Conservation (phyloP, 345 rosid species). For the Excoecaria agallocha region DNA sequence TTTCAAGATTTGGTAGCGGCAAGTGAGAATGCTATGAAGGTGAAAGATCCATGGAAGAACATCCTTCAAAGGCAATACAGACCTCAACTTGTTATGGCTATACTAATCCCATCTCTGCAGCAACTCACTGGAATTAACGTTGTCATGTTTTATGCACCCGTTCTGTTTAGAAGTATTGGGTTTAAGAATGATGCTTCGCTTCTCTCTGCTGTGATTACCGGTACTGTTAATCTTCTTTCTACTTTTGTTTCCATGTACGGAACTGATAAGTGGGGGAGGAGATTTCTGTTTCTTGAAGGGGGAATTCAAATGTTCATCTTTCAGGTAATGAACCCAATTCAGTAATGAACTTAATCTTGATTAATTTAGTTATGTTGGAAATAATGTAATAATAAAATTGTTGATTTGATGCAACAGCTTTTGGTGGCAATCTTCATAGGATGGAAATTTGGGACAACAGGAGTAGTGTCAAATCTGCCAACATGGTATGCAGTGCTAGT, state of each 20-base stretch:
- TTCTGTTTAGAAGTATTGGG: constrained; percentile 11
- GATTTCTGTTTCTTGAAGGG: constrained; percentile 9
- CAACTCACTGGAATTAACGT: constrained; percentile 14
- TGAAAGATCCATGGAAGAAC: constrained; percentile 1
- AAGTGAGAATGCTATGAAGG: not conserved
- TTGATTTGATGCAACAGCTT: too few species aligned
- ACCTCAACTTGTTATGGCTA: constrained; percentile 18
- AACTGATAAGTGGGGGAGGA: constrained; percentile 12
- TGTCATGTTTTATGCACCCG: constrained; percentile 22
- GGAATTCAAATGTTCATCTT: constrained; percentile 14
- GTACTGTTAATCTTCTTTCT: constrained; percentile 1
- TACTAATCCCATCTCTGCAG: constrained; percentile 13
- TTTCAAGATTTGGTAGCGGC: constrained; percentile 15
- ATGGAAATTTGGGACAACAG: constrained; percentile 11
- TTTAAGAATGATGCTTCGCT: constrained; percentile 10
- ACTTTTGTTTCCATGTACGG: constrained; percentile 9
- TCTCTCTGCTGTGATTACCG: constrained; percentile 14
- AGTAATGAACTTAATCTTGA: too few species aligned
- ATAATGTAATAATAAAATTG: too few species aligned
- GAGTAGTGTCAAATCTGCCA: not conserved
- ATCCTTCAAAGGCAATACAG: constrained; percentile 4
- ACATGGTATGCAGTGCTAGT: constrained; percentile 22
- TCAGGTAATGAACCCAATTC: not conserved
- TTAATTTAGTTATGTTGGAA: too few species aligned
- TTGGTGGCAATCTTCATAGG: constrained; percentile 8